Base-by-base conservation (phyloP, 2,329 filamentous ascomycete species). In the Keithomyces neogunnii region DNA sequence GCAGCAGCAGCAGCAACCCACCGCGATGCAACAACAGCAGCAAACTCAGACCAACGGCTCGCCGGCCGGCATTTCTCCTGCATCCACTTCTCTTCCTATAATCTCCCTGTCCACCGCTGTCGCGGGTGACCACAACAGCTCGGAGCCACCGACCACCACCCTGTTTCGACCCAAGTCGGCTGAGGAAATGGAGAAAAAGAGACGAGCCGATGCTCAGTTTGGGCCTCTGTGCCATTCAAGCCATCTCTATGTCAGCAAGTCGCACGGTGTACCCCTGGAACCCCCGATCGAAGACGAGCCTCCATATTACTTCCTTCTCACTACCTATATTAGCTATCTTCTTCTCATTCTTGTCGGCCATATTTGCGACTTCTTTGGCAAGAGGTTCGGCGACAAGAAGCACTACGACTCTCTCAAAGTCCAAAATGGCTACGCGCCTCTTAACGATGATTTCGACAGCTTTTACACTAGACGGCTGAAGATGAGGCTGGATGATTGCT, bases 391-490 rank as follows among this genome's bases (percentile, higher is more conserved):
- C 65, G 82, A 90, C 67, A 82, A 88, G 65, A 86, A 89, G 63
- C 67, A 77, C 53, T 97, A 97, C 70, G 84, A 82, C 64, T 86
- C 93, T 61, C 75, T 97, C 62, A 87, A 87, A 65, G 80, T 86
- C 38, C 80, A 82, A 58, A 89, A 96, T 66, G 93, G 93, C 56
- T 97, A 96, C 65, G 93, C 92, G 9, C 90, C 93, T 2, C 78
- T 99, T 57, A 97, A 96, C 70, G 95, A 90, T 62, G 93, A 99
- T 69, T 99, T 99, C 65, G 93, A 99, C 75, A 97, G 92, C 70
- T 99, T 99, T 69, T 99, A 99, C 71, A 89, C 92, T 52, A 83
- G 93, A 52, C 81, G 93, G 55, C 71, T 99, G 65, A 97, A 99
- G 77, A 81, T 90, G 74, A 84, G 93, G 57, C 89, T 99, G 65